phyloP scores from a whole-genome alignment of 2,329 filamentous ascomycete genomes.

The Clonostachys rhizophaga region DNA sequence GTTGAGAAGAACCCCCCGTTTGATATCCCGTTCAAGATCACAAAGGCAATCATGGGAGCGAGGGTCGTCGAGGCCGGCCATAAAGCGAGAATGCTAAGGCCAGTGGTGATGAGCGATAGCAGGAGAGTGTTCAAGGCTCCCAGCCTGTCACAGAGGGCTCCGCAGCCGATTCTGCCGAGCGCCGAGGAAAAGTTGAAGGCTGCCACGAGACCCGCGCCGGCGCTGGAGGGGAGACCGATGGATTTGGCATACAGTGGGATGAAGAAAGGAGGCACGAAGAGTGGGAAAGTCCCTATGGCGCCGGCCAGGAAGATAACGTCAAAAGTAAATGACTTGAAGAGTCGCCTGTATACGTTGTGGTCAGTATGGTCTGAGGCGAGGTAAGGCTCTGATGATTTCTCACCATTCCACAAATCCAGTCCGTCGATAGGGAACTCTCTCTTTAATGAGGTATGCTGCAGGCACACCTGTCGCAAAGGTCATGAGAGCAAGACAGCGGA shows the following conservation, averaged over 20 bases:
- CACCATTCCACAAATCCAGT: constrained; percentile 44
- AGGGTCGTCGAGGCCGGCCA: constrained; percentile 56
- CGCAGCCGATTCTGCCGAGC: constrained; percentile 48
- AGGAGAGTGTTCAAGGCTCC: constrained; percentile 53
- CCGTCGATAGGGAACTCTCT: constrained; percentile 30
- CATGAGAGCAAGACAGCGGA: constrained; percentile 45
- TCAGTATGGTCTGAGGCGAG: background rate
- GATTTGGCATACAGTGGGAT: constrained; percentile 41
- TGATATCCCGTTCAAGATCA: constrained; percentile 52
- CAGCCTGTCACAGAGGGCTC: constrained; percentile 46
- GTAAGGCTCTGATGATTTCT: constrained; percentile 3
- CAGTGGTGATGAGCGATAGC: constrained; percentile 42
- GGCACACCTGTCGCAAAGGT: constrained; percentile 50
- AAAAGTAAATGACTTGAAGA: constrained; percentile 49
- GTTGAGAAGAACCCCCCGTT: constrained; percentile 62
- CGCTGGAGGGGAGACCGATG: constrained; percentile 45
- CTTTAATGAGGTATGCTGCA: constrained; percentile 46
- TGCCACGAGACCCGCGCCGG: constrained; percentile 53
- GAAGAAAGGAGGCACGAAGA: constrained; percentile 6
- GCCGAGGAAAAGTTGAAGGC: constrained; percentile 59
- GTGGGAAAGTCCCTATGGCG: constrained; percentile 51
- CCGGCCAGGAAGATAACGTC: constrained; percentile 46
- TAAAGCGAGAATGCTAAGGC: constrained; percentile 53
- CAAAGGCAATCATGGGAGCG: constrained; percentile 49
- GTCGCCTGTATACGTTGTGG: constrained; percentile 22